A percentile compares a stretch with the other conserved stretches of the same genome.
Evolutionary conservation across 805 yeast genomes (phyloP).

Genomic region (Candida xyloterini): DNA sequence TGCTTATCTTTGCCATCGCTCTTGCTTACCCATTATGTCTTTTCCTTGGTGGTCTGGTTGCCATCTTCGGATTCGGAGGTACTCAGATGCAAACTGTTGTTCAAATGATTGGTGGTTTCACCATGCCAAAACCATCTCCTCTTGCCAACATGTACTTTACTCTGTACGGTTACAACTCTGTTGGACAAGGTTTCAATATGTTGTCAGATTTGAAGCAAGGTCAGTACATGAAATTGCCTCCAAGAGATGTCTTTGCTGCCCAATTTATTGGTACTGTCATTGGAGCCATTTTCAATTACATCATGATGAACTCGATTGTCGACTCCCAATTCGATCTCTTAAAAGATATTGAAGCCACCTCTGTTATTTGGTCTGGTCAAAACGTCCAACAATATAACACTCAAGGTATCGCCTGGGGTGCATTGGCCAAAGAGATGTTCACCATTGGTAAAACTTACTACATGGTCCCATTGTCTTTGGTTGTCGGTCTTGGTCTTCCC

Average conservation of each 20-base stretch:
- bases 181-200: slow-evolving; percentile 39
- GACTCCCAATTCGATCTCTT: slow-evolving; percentile 30
- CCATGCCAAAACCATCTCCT: slow-evolving; percentile 31
- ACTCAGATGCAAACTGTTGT: slow-evolving; percentile 28
- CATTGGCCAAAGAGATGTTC: slow-evolving; percentile 33
- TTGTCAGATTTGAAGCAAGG: slow-evolving; percentile 42
- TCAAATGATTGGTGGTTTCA: slow-evolving; percentile 39
- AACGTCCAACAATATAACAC: slow-evolving; percentile 36
- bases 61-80: slow-evolving; percentile 27
- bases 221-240: slow-evolving; percentile 44
- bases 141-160: slow-evolving; percentile 43
- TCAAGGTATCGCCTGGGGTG: slow-evolving; percentile 36
- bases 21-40: slow-evolving; percentile 17
- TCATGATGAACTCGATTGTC: slow-evolving; percentile 32
- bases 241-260: slow-evolving; percentile 39
- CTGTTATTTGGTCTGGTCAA: slow-evolving; percentile 35
- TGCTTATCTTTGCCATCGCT: slow-evolving; percentile 19
- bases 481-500: slow-evolving; percentile 30
- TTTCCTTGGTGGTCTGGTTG: slow-evolving; percentile 24
- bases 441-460: slow-evolving; percentile 29
- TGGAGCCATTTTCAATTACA: slow-evolving; percentile 26
- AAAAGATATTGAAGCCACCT: slow-evolving; percentile 30
- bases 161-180: slow-evolving; percentile 40
- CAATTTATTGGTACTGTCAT: slow-evolving; percentile 40
- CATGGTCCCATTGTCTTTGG: slow-evolving; percentile 30